Conservation (phyloP, 192 early-diverging fungal genomes). For the Powellomyces hirtus region DNA sequence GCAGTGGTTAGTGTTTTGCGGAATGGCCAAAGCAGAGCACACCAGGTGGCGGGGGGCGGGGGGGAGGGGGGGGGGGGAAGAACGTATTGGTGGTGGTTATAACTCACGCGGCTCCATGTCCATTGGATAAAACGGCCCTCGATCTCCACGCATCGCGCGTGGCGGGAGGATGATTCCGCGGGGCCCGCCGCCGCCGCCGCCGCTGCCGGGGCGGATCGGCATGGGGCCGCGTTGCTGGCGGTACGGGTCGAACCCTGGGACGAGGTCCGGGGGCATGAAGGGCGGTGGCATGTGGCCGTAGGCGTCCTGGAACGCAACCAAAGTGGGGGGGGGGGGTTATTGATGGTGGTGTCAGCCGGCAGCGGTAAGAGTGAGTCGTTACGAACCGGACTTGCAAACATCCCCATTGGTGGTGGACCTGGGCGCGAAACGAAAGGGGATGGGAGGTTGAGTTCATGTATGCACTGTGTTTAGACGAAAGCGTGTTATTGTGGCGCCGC, state of each 20-base stretch:
- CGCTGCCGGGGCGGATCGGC: background rate
- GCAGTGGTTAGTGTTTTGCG: no score
- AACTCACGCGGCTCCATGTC: conserved; percentile 8
- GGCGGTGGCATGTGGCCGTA: conserved; percentile 18
- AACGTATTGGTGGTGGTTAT: background rate
- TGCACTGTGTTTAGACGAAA: background rate
- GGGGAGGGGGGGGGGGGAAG: no score
- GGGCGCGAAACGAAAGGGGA: background rate
- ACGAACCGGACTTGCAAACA: conserved; percentile 13
- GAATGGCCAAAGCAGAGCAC: no score
- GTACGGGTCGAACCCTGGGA: background rate
- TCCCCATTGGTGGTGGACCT: conserved; percentile 18
- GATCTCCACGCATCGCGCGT: background rate
- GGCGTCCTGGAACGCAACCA: background rate
- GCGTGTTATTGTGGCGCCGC: background rate
- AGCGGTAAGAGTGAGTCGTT: background rate
- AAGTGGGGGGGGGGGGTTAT: background rate
- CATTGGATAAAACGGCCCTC: background rate
- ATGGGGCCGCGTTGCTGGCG: background rate
- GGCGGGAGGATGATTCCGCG: background rate
- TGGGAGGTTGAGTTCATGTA: background rate
- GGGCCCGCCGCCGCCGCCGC: background rate
- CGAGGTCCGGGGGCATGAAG: background rate
- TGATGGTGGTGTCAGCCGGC: background rate
- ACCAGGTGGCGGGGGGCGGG: no score